Conservation (phyloP, 2,329 filamentous ascomycete species). For the Fusarium protoensiforme region DNA sequence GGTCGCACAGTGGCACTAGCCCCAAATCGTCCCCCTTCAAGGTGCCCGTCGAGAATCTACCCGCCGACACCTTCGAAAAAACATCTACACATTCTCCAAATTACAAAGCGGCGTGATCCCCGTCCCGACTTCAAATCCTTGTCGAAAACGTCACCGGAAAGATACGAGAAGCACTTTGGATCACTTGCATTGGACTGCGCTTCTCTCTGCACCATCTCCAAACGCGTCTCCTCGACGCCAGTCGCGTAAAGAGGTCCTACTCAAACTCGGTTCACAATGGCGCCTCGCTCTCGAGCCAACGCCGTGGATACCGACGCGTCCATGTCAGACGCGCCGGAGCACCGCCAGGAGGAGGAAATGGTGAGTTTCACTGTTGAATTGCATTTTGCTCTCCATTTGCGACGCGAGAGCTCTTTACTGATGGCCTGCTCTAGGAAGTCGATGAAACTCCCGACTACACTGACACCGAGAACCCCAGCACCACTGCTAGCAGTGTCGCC, state of each 20-base stretch:
- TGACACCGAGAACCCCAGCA: constrained; percentile 75
- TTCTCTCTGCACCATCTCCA: constrained; percentile 32
- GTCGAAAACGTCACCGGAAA: constrained; percentile 2
- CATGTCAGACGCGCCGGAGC: constrained; percentile 69
- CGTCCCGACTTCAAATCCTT: constrained; percentile 13
- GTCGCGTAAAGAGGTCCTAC: constrained; percentile 65
- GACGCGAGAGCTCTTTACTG: constrained; percentile 16
- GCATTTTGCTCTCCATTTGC: neutral
- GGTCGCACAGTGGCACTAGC: constrained; percentile 45
- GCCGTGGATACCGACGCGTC: constrained; percentile 70
- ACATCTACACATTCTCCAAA: constrained; percentile 42
- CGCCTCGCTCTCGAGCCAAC: constrained; percentile 64
- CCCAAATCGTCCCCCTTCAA: constrained; percentile 48
- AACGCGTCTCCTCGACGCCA: constrained; percentile 59
- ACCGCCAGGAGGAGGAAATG: constrained; percentile 60
- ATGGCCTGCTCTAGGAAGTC: constrained; percentile 59
- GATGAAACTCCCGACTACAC: constrained; percentile 75
- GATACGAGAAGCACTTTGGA: neutral
- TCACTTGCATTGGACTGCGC: constrained; percentile 7
- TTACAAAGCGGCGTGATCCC: constrained; percentile 20
- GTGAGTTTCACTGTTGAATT: constrained; percentile 47
- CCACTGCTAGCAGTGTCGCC: constrained; percentile 83
- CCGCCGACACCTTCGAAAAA: constrained; percentile 46
- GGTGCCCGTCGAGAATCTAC: constrained; percentile 50
- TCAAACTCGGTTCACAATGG: constrained; percentile 56